A percentile compares a stretch with the other conserved stretches of the same genome.
These are phyloP conservation scores for Leptographium procerum DNA, from an alignment of 2,329 filamentous ascomycete species.

Conservation along the genomic window DNA sequence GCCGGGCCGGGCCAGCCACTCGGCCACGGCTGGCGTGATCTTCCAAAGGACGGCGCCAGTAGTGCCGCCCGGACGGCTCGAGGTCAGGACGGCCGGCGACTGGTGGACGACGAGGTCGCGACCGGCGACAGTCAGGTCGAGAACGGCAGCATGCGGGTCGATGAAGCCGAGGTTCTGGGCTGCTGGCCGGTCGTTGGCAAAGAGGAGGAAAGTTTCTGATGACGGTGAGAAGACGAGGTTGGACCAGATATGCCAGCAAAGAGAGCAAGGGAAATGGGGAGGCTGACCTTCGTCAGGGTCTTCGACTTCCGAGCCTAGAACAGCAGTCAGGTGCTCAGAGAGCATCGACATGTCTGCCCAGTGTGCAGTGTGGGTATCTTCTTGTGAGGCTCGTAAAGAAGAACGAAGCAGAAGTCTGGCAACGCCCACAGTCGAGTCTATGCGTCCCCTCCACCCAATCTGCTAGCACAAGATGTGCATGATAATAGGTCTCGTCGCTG, in stretches of 20 bases:
- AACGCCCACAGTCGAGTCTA: too few species aligned
- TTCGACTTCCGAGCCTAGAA: conserved; percentile 31
- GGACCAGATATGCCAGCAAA: too few species aligned
- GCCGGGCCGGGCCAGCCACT: conserved; percentile 56
- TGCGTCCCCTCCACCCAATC: neutral
- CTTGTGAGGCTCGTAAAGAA: neutral
- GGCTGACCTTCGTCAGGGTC: conserved; percentile 38
- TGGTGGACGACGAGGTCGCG: conserved; percentile 69
- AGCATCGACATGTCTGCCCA: neutral
- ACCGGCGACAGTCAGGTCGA: conserved; percentile 55
- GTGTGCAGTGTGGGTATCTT: neutral
- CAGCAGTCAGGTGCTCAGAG: conserved; percentile 1
- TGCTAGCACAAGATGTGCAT: neutral
- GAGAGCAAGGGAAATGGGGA: too few species aligned
- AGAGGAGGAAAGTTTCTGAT: conserved; percentile 77
- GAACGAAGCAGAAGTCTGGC: neutral
- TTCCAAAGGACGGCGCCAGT: conserved; percentile 72
- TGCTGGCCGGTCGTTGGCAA: conserved; percentile 63
- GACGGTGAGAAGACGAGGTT: too few species aligned
- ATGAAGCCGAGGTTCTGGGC: conserved; percentile 71
- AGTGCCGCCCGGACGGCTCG: conserved; percentile 52
- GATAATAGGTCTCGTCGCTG: neutral
- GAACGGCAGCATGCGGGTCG: conserved; percentile 51
- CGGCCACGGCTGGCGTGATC: conserved; percentile 71
- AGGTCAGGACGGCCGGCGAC: conserved; percentile 71